These are phyloP conservation scores for Paramecium tetraurelia DNA, from an alignment of 73 alveolate species.

Conservation along the genomic window DNA sequence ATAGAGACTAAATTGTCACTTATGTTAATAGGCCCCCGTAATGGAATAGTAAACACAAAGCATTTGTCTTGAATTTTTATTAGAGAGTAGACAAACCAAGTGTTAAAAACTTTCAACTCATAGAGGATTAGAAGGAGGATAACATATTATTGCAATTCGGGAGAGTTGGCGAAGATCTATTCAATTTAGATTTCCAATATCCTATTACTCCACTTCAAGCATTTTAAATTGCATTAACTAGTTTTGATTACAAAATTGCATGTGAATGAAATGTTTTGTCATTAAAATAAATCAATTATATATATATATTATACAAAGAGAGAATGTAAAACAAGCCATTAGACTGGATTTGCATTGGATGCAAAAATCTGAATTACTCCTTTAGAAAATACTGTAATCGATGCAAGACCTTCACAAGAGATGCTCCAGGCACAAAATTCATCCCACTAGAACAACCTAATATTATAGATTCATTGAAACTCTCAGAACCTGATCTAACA, in stretches of 20 bases:
- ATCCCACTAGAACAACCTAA: neutral
- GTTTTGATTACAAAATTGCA: constrained; percentile 84
- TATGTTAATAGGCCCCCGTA: constrained; percentile 84
- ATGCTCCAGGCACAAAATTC: constrained; percentile 5
- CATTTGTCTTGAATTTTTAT: constrained; percentile 86
- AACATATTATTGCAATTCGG: constrained; percentile 81
- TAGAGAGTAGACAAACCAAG: constrained; percentile 90
- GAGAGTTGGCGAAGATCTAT: constrained; percentile 73
- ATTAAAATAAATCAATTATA: neutral
- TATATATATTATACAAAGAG: neutral
- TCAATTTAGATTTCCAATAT: constrained; percentile 80
- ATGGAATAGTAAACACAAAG: constrained; percentile 88
- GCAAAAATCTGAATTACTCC: constrained; percentile 82
- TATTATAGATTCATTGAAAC: neutral
- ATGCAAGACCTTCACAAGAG: constrained; percentile 62
- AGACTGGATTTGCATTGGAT: constrained; percentile 86
- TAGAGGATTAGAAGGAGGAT: constrained; percentile 80
- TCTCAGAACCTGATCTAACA: constrained; percentile 27
- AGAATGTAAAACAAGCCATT: constrained; percentile 47
- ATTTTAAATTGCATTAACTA: constrained; percentile 77
- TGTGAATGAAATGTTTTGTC: constrained; percentile 74
- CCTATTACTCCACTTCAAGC: constrained; percentile 82
- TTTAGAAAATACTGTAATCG: constrained; percentile 85
- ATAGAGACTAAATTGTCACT: constrained; percentile 59
- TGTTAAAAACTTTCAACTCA: constrained; percentile 85